These are phyloP conservation scores for Aspergillus ibericus DNA, from an alignment of 2,329 filamentous ascomycete genomes.

Conservation along the genomic window DNA sequence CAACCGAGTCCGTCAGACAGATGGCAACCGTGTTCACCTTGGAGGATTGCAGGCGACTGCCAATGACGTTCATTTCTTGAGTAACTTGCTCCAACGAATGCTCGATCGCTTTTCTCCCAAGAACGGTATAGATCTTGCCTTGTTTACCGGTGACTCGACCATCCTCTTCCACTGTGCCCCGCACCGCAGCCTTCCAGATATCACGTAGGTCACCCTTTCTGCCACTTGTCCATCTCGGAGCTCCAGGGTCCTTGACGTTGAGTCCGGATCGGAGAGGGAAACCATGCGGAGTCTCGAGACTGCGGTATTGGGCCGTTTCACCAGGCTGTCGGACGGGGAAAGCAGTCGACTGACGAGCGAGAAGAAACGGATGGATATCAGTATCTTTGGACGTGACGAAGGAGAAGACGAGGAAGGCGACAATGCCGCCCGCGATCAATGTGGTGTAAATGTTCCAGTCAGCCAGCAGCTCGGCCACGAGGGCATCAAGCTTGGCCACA, in stretches of 20 bases:
- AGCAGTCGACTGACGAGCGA: conserved; percentile 78
- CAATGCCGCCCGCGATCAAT: conserved; percentile 64
- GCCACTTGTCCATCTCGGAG: conserved; percentile 79
- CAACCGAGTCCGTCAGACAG: conserved; percentile 89
- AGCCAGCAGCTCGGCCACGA: conserved; percentile 66
- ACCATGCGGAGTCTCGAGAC: conserved; percentile 80
- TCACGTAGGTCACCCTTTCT: conserved; percentile 88
- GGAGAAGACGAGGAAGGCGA: conserved; percentile 68
- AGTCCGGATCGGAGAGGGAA: conserved; percentile 75
- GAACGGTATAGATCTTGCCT: conserved; percentile 74
- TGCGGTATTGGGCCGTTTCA: conserved; percentile 82
- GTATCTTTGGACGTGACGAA: conserved; percentile 73
- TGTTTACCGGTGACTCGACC: conserved; percentile 60
- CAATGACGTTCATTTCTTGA: conserved; percentile 83
- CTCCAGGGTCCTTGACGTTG: conserved; percentile 76
- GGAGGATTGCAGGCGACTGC: conserved; percentile 70
- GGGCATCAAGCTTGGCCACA: conserved; percentile 69
- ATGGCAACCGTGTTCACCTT: conserved; percentile 75
- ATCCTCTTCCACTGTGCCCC: conserved; percentile 63
- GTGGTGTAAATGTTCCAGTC: conserved; percentile 85
- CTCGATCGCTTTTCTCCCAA: conserved; percentile 73
- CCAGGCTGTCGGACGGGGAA: conserved; percentile 78
- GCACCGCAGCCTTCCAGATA: conserved; percentile 75
- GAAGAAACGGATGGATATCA: conserved; percentile 86
- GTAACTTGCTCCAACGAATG: conserved; percentile 72